Conservation (phyloP, 176 grass and related monocot species). For the Phyllostachys edulis region DNA sequence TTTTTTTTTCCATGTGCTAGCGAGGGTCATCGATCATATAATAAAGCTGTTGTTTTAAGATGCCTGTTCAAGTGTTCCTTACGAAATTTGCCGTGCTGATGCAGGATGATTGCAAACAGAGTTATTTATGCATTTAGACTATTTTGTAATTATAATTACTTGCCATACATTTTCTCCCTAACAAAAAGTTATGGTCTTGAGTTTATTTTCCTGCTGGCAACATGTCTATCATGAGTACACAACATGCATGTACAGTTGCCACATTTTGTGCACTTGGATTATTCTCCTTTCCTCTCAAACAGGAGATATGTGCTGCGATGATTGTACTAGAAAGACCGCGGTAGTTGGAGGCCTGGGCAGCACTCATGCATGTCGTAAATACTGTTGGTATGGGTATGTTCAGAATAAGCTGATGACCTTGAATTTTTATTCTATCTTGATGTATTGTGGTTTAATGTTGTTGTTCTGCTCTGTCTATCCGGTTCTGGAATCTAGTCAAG, state of each 20-base stretch:
- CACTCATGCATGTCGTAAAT: background rate
- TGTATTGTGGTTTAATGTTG: background rate
- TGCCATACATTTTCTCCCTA: background rate
- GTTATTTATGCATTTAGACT: background rate
- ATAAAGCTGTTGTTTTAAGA: conserved; percentile 25
- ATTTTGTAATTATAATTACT: background rate
- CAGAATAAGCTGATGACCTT: background rate
- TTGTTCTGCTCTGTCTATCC: conserved; percentile 2
- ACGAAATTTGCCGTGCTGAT: background rate
- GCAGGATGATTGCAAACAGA: background rate
- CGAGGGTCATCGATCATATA: conserved; percentile 27
- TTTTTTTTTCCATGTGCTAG: conserved; percentile 37
- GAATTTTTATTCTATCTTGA: background rate
- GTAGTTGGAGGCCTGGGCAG: too few relatives aligned
- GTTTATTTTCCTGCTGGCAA: background rate
- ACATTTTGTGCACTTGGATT: too few relatives aligned
- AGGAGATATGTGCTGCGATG: background rate
- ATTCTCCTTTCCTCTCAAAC: background rate
- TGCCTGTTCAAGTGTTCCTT: background rate
- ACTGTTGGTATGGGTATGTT: background rate
- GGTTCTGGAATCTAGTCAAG: conserved; percentile 79
- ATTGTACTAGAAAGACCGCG: too few relatives aligned
- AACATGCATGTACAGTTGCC: too few relatives aligned
- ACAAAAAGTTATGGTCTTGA: background rate
- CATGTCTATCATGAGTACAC: background rate